Evolutionary conservation across 306 rosid genomes (phyloP), one percentile per base, ranked within the genome.

Genomic region (Benincasa hispida): DNA sequence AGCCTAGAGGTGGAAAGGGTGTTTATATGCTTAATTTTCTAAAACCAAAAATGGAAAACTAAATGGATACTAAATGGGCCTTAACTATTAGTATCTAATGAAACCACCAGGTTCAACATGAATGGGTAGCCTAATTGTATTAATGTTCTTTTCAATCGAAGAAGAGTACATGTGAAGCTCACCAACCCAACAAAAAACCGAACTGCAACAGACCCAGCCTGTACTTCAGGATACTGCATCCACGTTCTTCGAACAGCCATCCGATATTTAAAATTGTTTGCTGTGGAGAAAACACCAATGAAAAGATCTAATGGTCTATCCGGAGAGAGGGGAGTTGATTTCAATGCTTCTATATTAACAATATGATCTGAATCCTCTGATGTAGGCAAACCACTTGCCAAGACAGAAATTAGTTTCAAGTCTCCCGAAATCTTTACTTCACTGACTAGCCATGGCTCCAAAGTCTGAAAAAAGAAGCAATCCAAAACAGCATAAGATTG

Each of bases 191-290:
- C 99, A 81, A 95, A 92, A 88, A 95, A 92, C 60, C 97, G 96
- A 77, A 92, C 98, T 12, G 96, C 96, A 48, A 88, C 87, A 39
- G 51, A 58, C 77, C 86, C 87, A 47, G 96, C 87, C 84, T 83
- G 87, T 68, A 95, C 92, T 61, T 85, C 90, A 78, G 89, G 79
- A 77, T 92, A 95, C 85, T 95, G 99, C 98, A 95, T 92, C 99
- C 99, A 95, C n/a, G 99, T 89, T 86, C 99, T 92, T 85, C 99
- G 87, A 75, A 92, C 97, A 74, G 99, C 92, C 99, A 95, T 95
- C 79, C 99, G 81, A 32, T 88, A 91, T 85, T 92, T 92, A 74
- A 95, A 95, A 87, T 95, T 95, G 92, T 95, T 92, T 21, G 99
- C 99, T 0, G 95, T 95, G 35, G 99, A 95, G 85, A 95, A 95